Conservation (phyloP, 495 filamentous ascomycete species). For the Penicillium arizonense region DNA sequence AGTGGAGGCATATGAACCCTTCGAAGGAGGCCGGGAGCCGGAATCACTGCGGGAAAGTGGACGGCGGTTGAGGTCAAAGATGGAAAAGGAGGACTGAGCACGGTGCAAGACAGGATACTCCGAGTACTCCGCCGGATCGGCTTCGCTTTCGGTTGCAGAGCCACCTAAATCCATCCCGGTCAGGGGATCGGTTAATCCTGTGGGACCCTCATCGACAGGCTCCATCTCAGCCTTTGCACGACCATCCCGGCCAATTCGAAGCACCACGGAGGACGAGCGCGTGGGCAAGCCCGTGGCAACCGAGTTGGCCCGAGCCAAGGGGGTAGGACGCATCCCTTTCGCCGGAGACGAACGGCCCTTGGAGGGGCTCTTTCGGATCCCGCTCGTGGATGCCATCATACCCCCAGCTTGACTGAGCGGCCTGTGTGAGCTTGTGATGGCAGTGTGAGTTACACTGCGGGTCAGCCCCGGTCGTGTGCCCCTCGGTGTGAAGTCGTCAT, state of each 20-base stretch:
- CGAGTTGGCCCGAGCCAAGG: constrained; percentile 32
- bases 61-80: constrained; percentile 51
- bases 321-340: constrained; percentile 32
- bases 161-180: constrained; percentile 47
- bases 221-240: constrained; percentile 70
- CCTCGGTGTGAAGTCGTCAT: constrained; percentile 41
- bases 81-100: constrained; percentile 59
- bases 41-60: constrained; percentile 52
- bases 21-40: constrained; percentile 51
- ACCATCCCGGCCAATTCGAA: constrained; percentile 70
- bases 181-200: constrained; percentile 40
- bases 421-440: constrained; percentile 30
- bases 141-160: constrained; percentile 48
- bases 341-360: constrained; percentile 43
- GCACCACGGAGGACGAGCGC: constrained; percentile 53
- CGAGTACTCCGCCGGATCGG: constrained; percentile 60
- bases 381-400: constrained; percentile 34
- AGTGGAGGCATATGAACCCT: constrained; percentile 49
- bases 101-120: constrained; percentile 67
- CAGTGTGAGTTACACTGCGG: constrained; percentile 55
- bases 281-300: constrained; percentile 28
- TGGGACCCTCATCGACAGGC: constrained; percentile 46
- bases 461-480: constrained; percentile 53
- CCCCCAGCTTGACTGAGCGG: constrained; percentile 29
- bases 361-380: constrained; percentile 45